phyloP scores from a whole-genome alignment of 2,329 filamentous ascomycete genomes.

The Penicillium sp. region DNA sequence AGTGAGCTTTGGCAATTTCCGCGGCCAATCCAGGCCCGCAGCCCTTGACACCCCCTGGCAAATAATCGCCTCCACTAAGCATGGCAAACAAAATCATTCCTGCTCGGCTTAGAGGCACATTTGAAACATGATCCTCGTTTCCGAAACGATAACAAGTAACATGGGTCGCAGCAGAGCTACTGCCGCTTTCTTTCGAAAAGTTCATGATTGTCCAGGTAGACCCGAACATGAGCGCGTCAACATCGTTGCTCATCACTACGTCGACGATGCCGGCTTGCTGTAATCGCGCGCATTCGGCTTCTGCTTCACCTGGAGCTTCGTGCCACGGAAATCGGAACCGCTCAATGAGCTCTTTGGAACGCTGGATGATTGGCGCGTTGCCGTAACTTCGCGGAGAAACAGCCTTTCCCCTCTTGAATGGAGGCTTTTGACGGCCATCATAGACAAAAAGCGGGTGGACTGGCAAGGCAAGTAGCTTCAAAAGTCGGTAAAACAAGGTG shows the following conservation, averaged over 20 bases:
- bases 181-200: conserved; percentile 73
- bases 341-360: conserved; percentile 79
- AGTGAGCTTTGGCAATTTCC: conserved; percentile 85
- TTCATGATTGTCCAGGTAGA: conserved; percentile 76
- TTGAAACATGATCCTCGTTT: conserved; percentile 20
- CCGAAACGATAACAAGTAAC: conserved; percentile 73
- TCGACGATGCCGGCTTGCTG: conserved; percentile 83
- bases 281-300: conserved; percentile 89
- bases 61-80: conserved; percentile 94
- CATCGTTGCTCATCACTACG: conserved; percentile 92
- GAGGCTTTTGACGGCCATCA: conserved; percentile 80
- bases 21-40: conserved; percentile 87
- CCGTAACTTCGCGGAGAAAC: conserved; percentile 51
- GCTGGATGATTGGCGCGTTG: conserved; percentile 67
- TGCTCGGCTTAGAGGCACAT: conserved; percentile 65
- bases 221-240: conserved; percentile 97
- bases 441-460: conserved; percentile 89
- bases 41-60: conserved; percentile 81
- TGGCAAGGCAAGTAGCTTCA: conserved; percentile 73
- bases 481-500: conserved; percentile 87
- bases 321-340: conserved; percentile 83
- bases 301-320: conserved; percentile 89
- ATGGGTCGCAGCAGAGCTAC: conserved; percentile 68
- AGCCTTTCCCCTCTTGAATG: conserved; percentile 83
- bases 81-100: conserved; percentile 93